phyloP scores from a whole-genome alignment of 495 filamentous ascomycete species.

The Sordaria brevicollis region DNA sequence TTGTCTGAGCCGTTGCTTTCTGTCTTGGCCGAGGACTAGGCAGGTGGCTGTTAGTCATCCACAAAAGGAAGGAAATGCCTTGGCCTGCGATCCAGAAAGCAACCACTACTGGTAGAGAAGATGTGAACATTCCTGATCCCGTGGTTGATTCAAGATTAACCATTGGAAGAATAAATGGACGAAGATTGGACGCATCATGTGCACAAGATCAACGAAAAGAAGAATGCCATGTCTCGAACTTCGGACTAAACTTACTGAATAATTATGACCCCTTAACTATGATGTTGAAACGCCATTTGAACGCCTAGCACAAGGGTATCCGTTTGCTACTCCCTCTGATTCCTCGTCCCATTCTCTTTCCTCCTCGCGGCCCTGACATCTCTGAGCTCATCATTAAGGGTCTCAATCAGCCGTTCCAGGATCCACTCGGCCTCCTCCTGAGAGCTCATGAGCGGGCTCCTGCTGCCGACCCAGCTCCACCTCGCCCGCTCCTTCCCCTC shows the following conservation, averaged over 20 bases:
- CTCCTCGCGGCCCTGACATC: constrained; percentile 4
- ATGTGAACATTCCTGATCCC: not conserved
- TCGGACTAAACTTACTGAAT: not conserved
- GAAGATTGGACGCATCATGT: not conserved
- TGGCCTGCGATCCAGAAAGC: not conserved
- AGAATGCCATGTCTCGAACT: not conserved
- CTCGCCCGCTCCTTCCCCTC: not conserved
- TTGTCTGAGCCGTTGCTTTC: not conserved
- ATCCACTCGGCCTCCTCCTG: constrained; percentile 76
- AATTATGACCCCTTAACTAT: not conserved
- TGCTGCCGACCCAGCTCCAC: constrained; percentile 72
- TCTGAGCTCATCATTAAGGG: constrained; percentile 44
- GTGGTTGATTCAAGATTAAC: not conserved
- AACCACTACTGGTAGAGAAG: not conserved
- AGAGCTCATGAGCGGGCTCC: constrained; percentile 62
- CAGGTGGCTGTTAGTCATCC: not conserved
- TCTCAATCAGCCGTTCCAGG: constrained; percentile 49
- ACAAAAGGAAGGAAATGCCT: not conserved
- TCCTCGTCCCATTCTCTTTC: not conserved
- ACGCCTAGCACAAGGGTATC: not conserved
- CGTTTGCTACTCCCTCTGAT: not conserved
- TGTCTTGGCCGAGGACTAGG: not conserved
- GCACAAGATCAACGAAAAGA: not conserved
- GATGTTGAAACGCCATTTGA: not conserved
- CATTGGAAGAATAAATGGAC: too few species aligned